Conservation (phyloP, 495 filamentous ascomycete species). For the Neurospora sp. region DNA sequence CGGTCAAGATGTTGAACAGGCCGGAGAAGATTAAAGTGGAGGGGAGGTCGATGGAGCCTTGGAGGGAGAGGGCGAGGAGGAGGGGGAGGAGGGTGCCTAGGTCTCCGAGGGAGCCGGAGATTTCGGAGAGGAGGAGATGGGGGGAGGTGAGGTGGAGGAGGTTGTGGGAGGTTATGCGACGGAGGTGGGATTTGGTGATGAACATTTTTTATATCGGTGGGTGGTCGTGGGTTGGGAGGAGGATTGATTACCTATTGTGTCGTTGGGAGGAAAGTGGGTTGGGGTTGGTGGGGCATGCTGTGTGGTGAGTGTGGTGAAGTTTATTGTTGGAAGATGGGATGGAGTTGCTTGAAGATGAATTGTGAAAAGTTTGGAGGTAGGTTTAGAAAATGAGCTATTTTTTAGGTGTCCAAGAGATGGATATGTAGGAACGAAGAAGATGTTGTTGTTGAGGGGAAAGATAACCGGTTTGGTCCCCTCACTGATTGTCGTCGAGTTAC, state of each 20-base stretch:
- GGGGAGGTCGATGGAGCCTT: conserved; percentile 65
- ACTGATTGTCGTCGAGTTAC: neutral
- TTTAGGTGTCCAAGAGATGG: neutral
- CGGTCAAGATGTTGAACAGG: conserved; percentile 74
- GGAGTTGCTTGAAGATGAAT: neutral
- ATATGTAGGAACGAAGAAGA: neutral
- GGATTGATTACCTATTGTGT: neutral
- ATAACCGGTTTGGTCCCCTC: neutral
- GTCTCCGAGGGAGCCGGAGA: conserved; percentile 85
- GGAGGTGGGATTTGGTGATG: neutral
- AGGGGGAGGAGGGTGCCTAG: conserved; percentile 85
- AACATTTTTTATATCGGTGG: no score
- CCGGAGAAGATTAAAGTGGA: conserved; percentile 83
- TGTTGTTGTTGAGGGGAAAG: neutral
- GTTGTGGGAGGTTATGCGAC: neutral
- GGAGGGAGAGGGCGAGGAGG: conserved; percentile 69
- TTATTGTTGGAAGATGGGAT: neutral
- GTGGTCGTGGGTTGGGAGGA: neutral
- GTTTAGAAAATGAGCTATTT: neutral
- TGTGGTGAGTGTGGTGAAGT: no score
- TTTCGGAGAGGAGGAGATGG: conserved; percentile 37
- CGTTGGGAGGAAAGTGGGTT: neutral
- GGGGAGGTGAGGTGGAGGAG: neutral
- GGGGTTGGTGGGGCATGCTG: neutral
- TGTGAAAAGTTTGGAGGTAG: neutral